Evolutionary conservation across 1,284 basidiomycete species (phyloP), one percentile per base, ranked within the genome.

Genomic region (Austropuccinia psidii): DNA sequence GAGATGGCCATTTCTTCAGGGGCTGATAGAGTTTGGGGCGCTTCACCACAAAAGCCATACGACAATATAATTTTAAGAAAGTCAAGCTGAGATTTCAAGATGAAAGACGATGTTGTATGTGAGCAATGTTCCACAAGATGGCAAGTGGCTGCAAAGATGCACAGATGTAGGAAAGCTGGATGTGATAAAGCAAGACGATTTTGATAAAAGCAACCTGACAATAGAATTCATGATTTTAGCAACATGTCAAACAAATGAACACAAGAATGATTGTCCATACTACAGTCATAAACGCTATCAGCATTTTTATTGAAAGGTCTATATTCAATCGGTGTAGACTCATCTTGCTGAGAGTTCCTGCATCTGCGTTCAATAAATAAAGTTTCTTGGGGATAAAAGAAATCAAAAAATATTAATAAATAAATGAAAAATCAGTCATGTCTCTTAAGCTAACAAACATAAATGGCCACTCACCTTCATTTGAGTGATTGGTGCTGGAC

Each of bases 81-180:
- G n/a, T 62, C 41, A 17, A 29, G 4, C n/a, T 62, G 60, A 45
- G 60, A 24, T 47, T 62, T 62, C 41, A 62, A 62, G 41, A 62
- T 62, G 60, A 47, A 62, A 13, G 60, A 62, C 4, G 60, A 62
- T 1, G 37, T 62, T 29, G 39, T 2, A 24, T 29, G 8, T 6
- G 41, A 62, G 24, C 60, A 62, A 29, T 62, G 60, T 62, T 62
- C 60, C 19, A 62, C 11, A 31, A 62, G 29, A 31, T 62, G 60
- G 41, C 37, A 62, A 29, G 31, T 62, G 5, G 37, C 35, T 1
- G 39, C 60, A 47, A 62, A 62, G 31, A 62, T 1, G 41, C 37
- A 62, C 31, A 62, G 5, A 13, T 62, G 60, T 43, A 62, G 37
- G 8, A 29, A 29, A 24, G 21, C 60, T 17, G 60, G 60, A 31